These are phyloP conservation scores for Coemansia reversa DNA, from an alignment of 192 early-diverging fungal genomes.

Conservation along the genomic window DNA sequence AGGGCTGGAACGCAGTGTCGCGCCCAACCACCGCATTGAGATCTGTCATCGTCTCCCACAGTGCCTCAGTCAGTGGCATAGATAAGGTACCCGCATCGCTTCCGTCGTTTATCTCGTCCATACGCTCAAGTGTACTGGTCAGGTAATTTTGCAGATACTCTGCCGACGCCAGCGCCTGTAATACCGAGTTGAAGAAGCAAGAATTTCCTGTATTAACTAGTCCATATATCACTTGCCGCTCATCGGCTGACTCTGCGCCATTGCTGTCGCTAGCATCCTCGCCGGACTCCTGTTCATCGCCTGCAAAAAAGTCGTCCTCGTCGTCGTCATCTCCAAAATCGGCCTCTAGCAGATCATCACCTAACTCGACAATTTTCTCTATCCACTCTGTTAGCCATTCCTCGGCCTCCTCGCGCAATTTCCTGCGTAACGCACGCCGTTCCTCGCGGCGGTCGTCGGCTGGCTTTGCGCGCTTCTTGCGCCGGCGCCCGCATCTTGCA, in stretches of 20 bases:
- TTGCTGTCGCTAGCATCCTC: slow-evolving; percentile 29
- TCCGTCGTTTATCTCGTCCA: slow-evolving; percentile 51
- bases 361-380: slow-evolving; percentile 49
- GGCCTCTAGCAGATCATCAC: slow-evolving; percentile 46
- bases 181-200: slow-evolving; percentile 89
- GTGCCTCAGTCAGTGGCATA: slow-evolving; percentile 54
- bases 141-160: slow-evolving; percentile 54
- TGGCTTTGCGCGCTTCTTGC: slow-evolving; percentile 40
- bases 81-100: slow-evolving; percentile 20
- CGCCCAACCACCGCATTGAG: slow-evolving; percentile 49
- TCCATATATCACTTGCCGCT: slow-evolving; percentile 61
- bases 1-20: slow-evolving; percentile 60
- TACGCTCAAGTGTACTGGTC: slow-evolving; percentile 44
- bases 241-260: slow-evolving; percentile 16
- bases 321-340: slow-evolving; percentile 46
- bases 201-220: slow-evolving; percentile 89
- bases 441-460: slow-evolving; percentile 41
- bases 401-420: slow-evolving; percentile 50
- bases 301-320: slow-evolving; percentile 32
- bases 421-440: slow-evolving; percentile 42
- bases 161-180: slow-evolving; percentile 69
- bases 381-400: slow-evolving; percentile 50
- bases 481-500: slow-evolving; percentile 45
- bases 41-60: slow-evolving; percentile 56
- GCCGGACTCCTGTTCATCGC: slow-evolving; percentile 33